Percentiles rank a stretch among this genome's conserved stretches.
Evolutionary conservation across 805 yeast genomes (phyloP).

Genomic region (Monosporozyma siamensis): DNA sequence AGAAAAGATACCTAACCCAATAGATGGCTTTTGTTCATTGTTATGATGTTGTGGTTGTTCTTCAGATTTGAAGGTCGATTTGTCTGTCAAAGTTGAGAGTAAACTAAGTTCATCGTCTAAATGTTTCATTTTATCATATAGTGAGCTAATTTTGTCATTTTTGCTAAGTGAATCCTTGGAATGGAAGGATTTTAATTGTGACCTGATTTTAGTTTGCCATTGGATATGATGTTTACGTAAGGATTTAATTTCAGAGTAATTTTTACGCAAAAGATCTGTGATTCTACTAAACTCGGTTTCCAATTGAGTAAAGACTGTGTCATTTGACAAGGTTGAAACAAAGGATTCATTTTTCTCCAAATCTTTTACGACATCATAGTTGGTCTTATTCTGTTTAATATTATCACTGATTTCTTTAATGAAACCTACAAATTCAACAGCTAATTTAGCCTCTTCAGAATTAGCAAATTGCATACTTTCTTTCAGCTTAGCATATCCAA

Average conservation of each 20-base stretch:
- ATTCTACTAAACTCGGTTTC: neutral
- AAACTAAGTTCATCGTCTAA: neutral
- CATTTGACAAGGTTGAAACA: neutral
- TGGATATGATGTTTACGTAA: neutral
- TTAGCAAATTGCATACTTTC: constrained; percentile 13
- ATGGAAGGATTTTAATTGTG: constrained; percentile 1
- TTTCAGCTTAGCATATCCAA: constrained; percentile 33
- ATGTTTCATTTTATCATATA: neutral
- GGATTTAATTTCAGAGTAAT: constrained; percentile 1
- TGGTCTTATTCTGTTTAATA: constrained; percentile 65
- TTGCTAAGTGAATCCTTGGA: neutral
- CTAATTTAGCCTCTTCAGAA: constrained; percentile 10
- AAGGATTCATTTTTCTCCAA: constrained; percentile 22
- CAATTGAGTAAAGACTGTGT: constrained; percentile 36
- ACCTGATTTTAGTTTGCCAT: neutral
- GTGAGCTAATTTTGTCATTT: neutral
- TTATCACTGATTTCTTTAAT: constrained; percentile 66
- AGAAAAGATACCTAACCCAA: constrained; percentile 22
- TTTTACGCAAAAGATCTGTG: constrained; percentile 1
- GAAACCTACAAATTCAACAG: constrained; percentile 4
- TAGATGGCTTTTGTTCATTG: too few species aligned
- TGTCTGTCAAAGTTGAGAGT: neutral
- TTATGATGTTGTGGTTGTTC: neutral
- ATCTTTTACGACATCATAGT: constrained; percentile 39
- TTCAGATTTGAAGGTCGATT: neutral